These are phyloP conservation scores for Cercophora newfieldiana DNA, from an alignment of 495 filamentous ascomycete genomes.

Conservation along the genomic window DNA sequence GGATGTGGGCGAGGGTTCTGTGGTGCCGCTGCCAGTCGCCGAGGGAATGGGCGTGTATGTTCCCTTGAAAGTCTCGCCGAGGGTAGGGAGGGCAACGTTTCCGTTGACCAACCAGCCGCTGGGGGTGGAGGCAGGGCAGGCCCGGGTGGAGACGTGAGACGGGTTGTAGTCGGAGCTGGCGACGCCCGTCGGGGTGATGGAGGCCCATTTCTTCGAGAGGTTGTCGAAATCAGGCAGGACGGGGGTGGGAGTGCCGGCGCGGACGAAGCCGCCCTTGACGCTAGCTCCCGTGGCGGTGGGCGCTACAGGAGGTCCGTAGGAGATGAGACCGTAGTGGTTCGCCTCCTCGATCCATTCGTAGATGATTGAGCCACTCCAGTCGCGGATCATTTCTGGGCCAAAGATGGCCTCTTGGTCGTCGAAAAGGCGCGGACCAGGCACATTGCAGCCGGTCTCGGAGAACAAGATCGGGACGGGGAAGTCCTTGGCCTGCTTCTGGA, in stretches of 20 bases:
- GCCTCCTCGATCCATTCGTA: conserved; percentile 90
- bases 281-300: conserved; percentile 49
- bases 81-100: conserved; percentile 63
- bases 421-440: conserved; percentile 66
- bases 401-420: conserved; percentile 77
- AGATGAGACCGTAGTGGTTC: conserved; percentile 83
- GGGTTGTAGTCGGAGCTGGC: conserved; percentile 63
- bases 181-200: conserved; percentile 66
- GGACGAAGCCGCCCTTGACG: conserved; percentile 64
- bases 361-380: conserved; percentile 81
- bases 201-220: conserved; percentile 75
- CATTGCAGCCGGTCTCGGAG: conserved; percentile 79
- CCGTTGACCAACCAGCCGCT: conserved; percentile 73
- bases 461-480: conserved; percentile 81
- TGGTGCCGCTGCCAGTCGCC: conserved; percentile 21
- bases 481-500: conserved; percentile 53
- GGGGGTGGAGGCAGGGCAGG: conserved; percentile 69
- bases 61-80: conserved; percentile 56
- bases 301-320: conserved; percentile 62
- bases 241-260: conserved; percentile 72
- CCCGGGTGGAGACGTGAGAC: conserved; percentile 55
- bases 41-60: conserved; percentile 30
- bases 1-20: conserved; percentile 24
- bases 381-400: conserved; percentile 64
- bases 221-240: conserved; percentile 76